Evolutionary conservation across 306 rosid species (phyloP), one percentile per base, ranked within the genome.

Genomic region (Benincasa hispida): DNA sequence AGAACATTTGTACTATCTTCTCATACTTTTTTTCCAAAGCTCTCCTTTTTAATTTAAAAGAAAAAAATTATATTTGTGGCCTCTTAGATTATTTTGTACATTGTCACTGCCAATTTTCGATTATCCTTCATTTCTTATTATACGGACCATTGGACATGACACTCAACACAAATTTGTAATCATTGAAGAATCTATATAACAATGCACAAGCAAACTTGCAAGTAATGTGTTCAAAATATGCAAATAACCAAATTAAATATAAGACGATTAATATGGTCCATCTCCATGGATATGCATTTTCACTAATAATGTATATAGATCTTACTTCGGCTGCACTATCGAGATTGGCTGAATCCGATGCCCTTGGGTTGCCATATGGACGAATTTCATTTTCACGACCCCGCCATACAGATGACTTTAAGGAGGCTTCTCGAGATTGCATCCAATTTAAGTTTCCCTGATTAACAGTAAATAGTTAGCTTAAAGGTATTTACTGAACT

Each of bases 401-500:
- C 80, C 86, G 80, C 97, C 98, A 94, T 75, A 94, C 98, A 75
- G 95, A 89, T 32, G 97, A 94, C 87, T 87, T 89, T 84, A 94
- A 78, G 72, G 98, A 89, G 19, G 90, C 77, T 82, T 94, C 98
- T 48, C 98, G 93, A 70, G 98, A 94, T 88, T 89, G 97, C 98
- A 94, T 94, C 98, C 98, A 94, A 76, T 94, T 94, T 83, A 94
- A 89, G 84, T 94, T 94, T 72, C 98, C 98, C 98, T 94, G 84
- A 60, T 83, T 41, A 82, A 39, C 81, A 78, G n/a, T 76, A 32
- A 59, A 69, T 81, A 47, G 70, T 68, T 73, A 87, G 32, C 76
- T 76, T 80, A 74, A 75, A 79, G 51, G n/a, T 41, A 51, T 55
- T 74, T 24, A 27, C 47, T 48, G 41, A 45, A 69, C 25, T 56